Evolutionary conservation across 352 stramenopile genomes (phyloP), one percentile per base, ranked within the genome.

Genomic region (Globisporangium nodosum): DNA sequence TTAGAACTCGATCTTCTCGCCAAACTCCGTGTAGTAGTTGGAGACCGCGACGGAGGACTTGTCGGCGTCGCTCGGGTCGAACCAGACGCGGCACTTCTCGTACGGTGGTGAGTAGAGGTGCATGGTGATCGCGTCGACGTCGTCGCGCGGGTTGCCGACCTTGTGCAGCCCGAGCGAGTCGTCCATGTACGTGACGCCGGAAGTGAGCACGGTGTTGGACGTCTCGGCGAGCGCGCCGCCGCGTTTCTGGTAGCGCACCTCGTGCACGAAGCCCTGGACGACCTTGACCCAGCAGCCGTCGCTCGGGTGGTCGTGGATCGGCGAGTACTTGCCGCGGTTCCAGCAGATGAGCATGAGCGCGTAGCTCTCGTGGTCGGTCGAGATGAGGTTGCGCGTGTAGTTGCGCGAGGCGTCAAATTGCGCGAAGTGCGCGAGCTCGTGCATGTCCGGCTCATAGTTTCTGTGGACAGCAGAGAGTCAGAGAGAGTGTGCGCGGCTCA

Each of bases 331-430:
- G 51, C 69, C 76, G 20, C 82, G 74, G 74, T 94, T 97, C 92
- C 92, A 98, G 74, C 93, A 98, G 30, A 98, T 58, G 40, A 98
- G 62, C 63, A 98, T 84, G 47, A 98, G 81, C n/a, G 93, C 94
- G 65, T 96, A 98, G 12, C 77, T 92, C 73, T 94, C 71, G 64
- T 94, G 69, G 66, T 98, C 91, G 3, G 91, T 97, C 11, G 90
- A 85, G 55, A 98, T 90, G 47, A 98, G 73, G 68, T 98, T 98
- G 60, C 94, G 73, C n/a, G 92, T 98, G 70, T 98, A 98, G 54
- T 96, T 90, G 42, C 88, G 87, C 15, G 73, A 85, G 6, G 70
- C 31, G 54, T 97, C 86, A 54, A 94, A 94, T 54, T 89, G 78
- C 42, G 80, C 78, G 65, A 94, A 98, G 47, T 73, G 73, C 59